Evolutionary conservation across 2,329 filamentous ascomycete genomes (phyloP), one percentile per base, ranked within the genome.

Genomic region (Verticillium tricorpus): DNA sequence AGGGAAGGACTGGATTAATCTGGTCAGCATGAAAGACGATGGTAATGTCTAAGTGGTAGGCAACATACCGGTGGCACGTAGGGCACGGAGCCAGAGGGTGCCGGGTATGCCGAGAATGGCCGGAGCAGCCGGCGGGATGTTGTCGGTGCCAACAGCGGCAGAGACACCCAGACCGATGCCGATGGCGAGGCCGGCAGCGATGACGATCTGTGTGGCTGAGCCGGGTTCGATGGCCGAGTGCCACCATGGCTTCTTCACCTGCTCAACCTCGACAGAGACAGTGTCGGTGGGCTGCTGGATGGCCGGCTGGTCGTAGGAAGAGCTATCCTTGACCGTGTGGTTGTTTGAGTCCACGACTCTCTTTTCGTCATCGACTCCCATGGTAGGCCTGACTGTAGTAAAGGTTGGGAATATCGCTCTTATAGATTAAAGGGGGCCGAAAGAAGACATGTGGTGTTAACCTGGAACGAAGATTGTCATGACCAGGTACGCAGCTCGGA

Each of bases 201-300:
- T 68, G 66, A 84, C 76, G 64, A 84, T 84, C 66, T 84, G 82
- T 52, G 78, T 67, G 31, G 80, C 79, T 1, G 78, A 80, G 6
- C 79, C 81, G 1, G 76, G 76, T 59, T 74, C 71, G 59, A 74
- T 74, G 58, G 79, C 65, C 4, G 71, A 69, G 63, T 77, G 67
- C 72, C 74, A 75, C 67, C 73, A 76, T 22, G 68, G 68, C 61
- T 65, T 72, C 67, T 75, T 74, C 32, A 67, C 61, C 1, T 40
- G 15, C 34, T 69, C 35, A 9, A 62, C 60, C 50, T 69, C 64
- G 40, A 40, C 40, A 17, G 19, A 28, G 12, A 58, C 56, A 7
- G 37, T n/a, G 12, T 59, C 28, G 3, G 63, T 63, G 9, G 63
- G 39, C 40, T 65, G 60, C 3, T 40, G 61, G 50, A 59, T 58